Percentiles rank a stretch among this genome's conserved stretches.
Conservation (phyloP, 306 rosid species). For the Vigna mungo region DNA sequence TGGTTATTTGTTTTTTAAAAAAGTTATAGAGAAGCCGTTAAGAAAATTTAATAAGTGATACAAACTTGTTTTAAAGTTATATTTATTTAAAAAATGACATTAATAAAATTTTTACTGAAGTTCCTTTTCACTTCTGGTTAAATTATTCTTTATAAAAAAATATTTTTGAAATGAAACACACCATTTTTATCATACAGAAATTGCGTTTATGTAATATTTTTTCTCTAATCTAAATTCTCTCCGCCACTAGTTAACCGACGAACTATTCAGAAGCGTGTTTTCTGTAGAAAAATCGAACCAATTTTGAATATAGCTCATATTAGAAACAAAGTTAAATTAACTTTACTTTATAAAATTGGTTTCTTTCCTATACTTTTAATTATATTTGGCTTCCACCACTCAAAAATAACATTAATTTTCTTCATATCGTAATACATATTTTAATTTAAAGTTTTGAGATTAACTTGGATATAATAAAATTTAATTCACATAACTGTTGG, state of each 20-base stretch:
- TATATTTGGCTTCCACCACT: no score
- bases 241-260: not conserved
- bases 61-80: not conserved
- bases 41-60: not conserved
- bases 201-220: not conserved
- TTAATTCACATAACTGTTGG: not conserved
- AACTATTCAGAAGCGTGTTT: not conserved
- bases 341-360: no score
- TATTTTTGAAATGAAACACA: not conserved
- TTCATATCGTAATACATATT: no score
- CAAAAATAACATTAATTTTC: no score
- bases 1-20: no score
- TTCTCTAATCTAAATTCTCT: not conserved
- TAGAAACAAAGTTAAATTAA: no score
- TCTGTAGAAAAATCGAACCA: not conserved
- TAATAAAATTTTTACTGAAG: not conserved
- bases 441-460: not conserved
- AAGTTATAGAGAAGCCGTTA: no score
- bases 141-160: not conserved
- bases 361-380: no score
- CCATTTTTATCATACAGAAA: not conserved
- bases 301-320: not conserved
- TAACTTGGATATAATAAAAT: not conserved
- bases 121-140: not conserved
- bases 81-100: not conserved